Evolutionary conservation across 768 basidiomycete genomes (phyloP), one percentile per base, ranked within the genome.

Genomic region (Mycena albidolilacea): DNA sequence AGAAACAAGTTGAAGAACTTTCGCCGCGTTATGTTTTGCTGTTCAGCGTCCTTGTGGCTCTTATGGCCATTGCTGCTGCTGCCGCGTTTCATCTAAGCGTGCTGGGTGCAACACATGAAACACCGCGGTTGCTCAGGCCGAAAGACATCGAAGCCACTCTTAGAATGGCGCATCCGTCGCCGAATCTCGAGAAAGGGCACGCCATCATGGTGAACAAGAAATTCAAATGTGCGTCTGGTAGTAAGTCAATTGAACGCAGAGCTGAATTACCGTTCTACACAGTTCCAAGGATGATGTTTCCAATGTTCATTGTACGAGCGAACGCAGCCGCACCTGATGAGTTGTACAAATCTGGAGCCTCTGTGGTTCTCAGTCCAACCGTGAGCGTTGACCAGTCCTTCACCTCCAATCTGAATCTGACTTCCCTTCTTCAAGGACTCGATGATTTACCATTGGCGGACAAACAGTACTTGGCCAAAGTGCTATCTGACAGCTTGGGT

Each of bases 381-480:
- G 75, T 76, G n/a, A 69, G 52, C 23, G 0, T 19, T 19, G 30
- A 35, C 17, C 17, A 46, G 15, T 6, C 9, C 7, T 58, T 19
- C 21, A 9, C 37, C 10, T 46, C 57, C 41, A 19, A 74, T 17
- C 30, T 62, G n/a, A n/a, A 38, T 38, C 30, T 62, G n/a, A n/a
- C 17, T 38, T 63, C 43, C 21, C 3, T 43, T 14, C 30, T 8
- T 11, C 7, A 12, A 78, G 77, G 77, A 78, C 46, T 77, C 77
- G 5, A 78, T 78, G 77, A 72, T 78, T 63, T 78, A 76, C 59
- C 76, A 73, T n/a, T 78, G 77, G 77, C 57, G 63, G 21, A 58
- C 64, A 19, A 69, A 66, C 9, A 72, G 76, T 37, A 73, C 21
- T 41, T 75, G 69, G 70, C 68, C 61, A 2, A 70, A 50, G 21